Percentiles rank a stretch among this genome's conserved stretches.
These are phyloP conservation scores for Heracleum sosnowskyi DNA, from an alignment of 129 eudicot species.

Conservation along the genomic window DNA sequence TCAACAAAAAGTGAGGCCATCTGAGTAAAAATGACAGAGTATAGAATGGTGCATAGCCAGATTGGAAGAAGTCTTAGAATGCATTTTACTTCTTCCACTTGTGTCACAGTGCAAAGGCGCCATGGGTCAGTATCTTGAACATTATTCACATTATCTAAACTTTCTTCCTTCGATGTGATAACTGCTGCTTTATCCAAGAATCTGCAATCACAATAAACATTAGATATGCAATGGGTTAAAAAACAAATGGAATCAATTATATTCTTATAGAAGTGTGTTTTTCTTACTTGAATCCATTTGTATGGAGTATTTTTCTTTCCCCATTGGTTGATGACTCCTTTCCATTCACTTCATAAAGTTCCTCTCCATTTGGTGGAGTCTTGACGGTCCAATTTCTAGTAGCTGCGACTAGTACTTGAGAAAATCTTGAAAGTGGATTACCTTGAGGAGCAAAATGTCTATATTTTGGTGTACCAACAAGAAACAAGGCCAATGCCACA, in stretches of 20 bases:
- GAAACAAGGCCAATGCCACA: slow-evolving; percentile 51
- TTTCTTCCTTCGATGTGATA: slow-evolving; percentile 34
- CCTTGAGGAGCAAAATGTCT: slow-evolving; percentile 62
- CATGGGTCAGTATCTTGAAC: slow-evolving; percentile 25
- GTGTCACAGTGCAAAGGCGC: slow-evolving; percentile 76
- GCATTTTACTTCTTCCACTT: slow-evolving; percentile 98
- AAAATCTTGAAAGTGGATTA: slow-evolving; percentile 72
- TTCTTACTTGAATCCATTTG: slow-evolving; percentile 65
- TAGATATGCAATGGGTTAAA: too few species aligned
- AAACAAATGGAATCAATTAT: not conserved
- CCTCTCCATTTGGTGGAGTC: slow-evolving; percentile 45
- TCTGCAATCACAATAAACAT: slow-evolving; percentile 20
- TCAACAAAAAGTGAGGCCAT: slow-evolving; percentile 88
- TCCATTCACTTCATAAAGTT: slow-evolving; percentile 43
- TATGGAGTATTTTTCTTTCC: slow-evolving; percentile 56
- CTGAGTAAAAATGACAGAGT: slow-evolving; percentile 86
- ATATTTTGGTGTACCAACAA: slow-evolving; percentile 63
- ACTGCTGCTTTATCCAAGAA: slow-evolving; percentile 87
- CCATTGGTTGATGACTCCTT: slow-evolving; percentile 35
- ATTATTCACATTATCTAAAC: not conserved
- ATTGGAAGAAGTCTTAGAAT: slow-evolving; percentile 79
- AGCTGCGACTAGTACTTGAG: slow-evolving; percentile 69
- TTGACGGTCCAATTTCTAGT: slow-evolving; percentile 50
- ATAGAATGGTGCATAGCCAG: slow-evolving; percentile 86
- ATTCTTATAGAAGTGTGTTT: not conserved